Base-by-base conservation (phyloP, 2,329 filamentous ascomycete species). In the Xylariaceae sp. region DNA sequence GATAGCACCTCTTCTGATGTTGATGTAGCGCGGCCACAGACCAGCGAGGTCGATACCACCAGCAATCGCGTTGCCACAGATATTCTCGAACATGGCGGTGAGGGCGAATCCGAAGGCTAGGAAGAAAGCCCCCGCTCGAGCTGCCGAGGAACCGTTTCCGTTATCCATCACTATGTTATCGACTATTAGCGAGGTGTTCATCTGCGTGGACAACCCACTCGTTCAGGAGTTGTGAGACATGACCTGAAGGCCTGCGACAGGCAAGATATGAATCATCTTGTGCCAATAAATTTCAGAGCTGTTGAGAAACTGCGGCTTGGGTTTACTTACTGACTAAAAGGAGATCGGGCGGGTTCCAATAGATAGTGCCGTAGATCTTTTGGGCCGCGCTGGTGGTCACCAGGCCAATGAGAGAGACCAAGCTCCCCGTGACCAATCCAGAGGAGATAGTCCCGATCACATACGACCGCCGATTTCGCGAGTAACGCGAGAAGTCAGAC, bases 271-370 rank as follows among this genome's bases (percentile, higher is more conserved):
- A n/a, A n/a, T n/a, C n/a, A n/a, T n/a, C n/a, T n/a, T n/a, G n/a
- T n/a, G n/a, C n/a, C n/a, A n/a, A n/a, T n/a, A n/a, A n/a, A n/a
- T n/a, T n/a, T n/a, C n/a, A n/a, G n/a, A n/a, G n/a, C n/a, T n/a
- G n/a, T n/a, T n/a, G n/a, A n/a, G n/a, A n/a, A n/a, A n/a, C n/a
- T n/a, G n/a, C n/a, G n/a, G n/a, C n/a, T n/a, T n/a, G n/a, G n/a
- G n/a, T n/a, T n/a, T n/a, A n/a, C n/a, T n/a, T n/a, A n/a, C n/a
- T n/a, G 4, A 63, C 59, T 60, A 68, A 64, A 2, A 71, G 55
- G 1, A 71, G 54, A 38, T 71, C 66, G 0, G 67, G 67, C 3
- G 66, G 68, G 39, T 69, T 71, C 69, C 69, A 73, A 45, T 69
- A 62, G 29, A 72, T 67, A 12, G 64, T 55, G 18, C 70, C 69